Conservation (phyloP, 2,329 filamentous ascomycete genomes). For the Hymenotorrendiella dingleyae region DNA sequence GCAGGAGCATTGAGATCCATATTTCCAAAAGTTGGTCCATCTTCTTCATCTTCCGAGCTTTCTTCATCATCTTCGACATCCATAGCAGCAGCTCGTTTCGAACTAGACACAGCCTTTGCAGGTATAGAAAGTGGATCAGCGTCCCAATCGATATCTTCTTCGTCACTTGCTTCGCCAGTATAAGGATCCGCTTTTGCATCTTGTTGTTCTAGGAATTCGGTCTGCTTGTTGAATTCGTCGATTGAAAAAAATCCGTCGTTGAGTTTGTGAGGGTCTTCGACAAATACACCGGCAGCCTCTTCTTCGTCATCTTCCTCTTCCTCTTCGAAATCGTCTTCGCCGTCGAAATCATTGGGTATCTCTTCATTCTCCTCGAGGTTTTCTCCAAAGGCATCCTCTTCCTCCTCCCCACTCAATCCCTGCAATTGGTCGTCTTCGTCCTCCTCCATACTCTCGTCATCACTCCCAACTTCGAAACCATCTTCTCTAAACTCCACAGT, state of each 20-base stretch:
- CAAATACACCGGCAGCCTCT: constrained; percentile 48
- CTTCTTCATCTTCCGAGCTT: constrained; percentile 60
- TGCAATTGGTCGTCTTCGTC: constrained; percentile 32
- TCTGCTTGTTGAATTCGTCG: constrained; percentile 93
- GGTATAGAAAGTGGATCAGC: constrained; percentile 59
- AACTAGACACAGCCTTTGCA: constrained; percentile 24
- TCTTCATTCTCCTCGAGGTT: constrained; percentile 18
- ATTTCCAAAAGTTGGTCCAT: constrained; percentile 78
- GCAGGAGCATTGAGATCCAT: constrained; percentile 68
- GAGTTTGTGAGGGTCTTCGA: constrained; percentile 73
- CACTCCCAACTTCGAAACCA: constrained; percentile 33
- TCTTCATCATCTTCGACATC: constrained; percentile 35
- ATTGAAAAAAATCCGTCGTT: constrained; percentile 99
- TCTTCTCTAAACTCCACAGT: constrained; percentile 35
- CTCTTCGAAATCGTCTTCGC: constrained; percentile 34
- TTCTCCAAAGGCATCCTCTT: constrained; percentile 32
- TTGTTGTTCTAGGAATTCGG: constrained; percentile 81
- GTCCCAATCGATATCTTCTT: constrained; percentile 85
- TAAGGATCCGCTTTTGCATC: constrained; percentile 72
- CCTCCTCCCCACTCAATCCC: constrained; percentile 33
- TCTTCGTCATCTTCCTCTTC: constrained; percentile 45
- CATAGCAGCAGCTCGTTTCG: constrained; percentile 29
- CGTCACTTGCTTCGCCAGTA: constrained; percentile 69
- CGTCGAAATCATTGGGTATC: constrained; percentile 25
- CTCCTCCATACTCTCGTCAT: constrained; percentile 29